Percentiles rank a stretch among this genome's conserved stretches.
Conservation (phyloP, 495 filamentous ascomycete genomes). For the Aspergillus hancockii region DNA sequence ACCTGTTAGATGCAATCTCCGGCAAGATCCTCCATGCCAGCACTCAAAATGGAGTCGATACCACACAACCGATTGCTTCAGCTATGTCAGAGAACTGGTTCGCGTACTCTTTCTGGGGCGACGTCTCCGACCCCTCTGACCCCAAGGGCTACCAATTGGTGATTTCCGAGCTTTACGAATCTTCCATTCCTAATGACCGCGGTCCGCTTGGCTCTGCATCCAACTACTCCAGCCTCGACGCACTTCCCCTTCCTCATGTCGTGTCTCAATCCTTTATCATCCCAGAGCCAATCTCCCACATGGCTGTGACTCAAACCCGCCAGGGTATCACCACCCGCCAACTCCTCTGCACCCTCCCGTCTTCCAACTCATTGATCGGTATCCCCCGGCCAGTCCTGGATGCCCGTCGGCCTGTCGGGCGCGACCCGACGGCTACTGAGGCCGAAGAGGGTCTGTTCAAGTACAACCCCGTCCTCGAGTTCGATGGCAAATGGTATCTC, state of each 20-base stretch:
- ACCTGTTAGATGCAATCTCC: slow-evolving; percentile 84
- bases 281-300: slow-evolving; percentile 69
- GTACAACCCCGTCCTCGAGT: slow-evolving; percentile 75
- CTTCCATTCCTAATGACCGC: slow-evolving; percentile 77
- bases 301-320: slow-evolving; percentile 83
- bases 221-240: slow-evolving; percentile 73
- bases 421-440: slow-evolving; percentile 79
- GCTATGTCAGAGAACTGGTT: slow-evolving; percentile 94
- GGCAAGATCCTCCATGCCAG: slow-evolving; percentile 73
- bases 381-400: slow-evolving; percentile 80
- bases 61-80: slow-evolving; percentile 70
- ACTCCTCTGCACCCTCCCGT: slow-evolving; percentile 74
- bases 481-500: slow-evolving; percentile 79
- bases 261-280: slow-evolving; percentile 79
- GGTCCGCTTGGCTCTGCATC: slow-evolving; percentile 67
- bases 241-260: slow-evolving; percentile 64
- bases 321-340: slow-evolving; percentile 90
- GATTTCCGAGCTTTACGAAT: slow-evolving; percentile 88
- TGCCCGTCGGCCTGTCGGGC: slow-evolving; percentile 81
- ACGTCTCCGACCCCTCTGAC: slow-evolving; percentile 51
- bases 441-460: slow-evolving; percentile 78
- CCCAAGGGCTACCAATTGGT: slow-evolving; percentile 86
- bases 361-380: slow-evolving; percentile 68
- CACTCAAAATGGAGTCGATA: slow-evolving; percentile 73
- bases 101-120: slow-evolving; percentile 79